Evolutionary conservation across 2,329 filamentous ascomycete species (phyloP).

Genomic region (Cladophialophora bantiana): DNA sequence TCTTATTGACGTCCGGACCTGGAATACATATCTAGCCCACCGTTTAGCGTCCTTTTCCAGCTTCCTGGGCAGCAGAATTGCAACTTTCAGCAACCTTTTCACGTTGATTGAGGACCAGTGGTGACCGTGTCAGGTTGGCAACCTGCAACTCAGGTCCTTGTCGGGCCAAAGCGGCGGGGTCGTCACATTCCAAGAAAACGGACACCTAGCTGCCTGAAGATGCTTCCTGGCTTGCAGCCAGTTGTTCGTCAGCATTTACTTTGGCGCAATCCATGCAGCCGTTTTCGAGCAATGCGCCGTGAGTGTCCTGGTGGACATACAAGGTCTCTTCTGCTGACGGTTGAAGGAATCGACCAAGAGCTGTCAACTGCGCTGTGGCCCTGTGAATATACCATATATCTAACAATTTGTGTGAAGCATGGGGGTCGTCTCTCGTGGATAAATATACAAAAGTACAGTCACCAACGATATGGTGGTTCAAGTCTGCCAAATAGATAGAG

Average conservation of each 20-base stretch:
- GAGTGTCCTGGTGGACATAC: not conserved
- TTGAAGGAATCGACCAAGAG: not conserved
- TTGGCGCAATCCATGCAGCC: no score
- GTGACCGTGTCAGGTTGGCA: not conserved
- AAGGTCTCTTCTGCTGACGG: not conserved
- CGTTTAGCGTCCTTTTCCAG: not conserved
- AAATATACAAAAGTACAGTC: conserved; percentile 31
- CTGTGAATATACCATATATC: conserved; percentile 12
- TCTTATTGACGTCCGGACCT: not conserved
- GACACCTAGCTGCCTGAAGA: not conserved
- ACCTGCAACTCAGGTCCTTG: not conserved
- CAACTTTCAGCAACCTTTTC: conserved; percentile 2
- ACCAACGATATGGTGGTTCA: conserved; percentile 19
- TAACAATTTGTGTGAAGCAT: conserved; percentile 16
- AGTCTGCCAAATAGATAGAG: conserved; percentile 10
- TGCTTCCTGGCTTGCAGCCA: not conserved
- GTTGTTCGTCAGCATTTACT: not conserved
- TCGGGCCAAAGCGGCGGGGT: not conserved
- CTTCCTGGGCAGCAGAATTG: not conserved
- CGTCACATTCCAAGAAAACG: no score
- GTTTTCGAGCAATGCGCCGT: no score
- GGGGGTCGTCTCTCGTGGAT: conserved; percentile 25
- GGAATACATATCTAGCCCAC: conserved; percentile 3
- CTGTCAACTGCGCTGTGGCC: not conserved
- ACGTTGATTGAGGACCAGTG: not conserved